A percentile compares a stretch with the other conserved stretches of the same genome.
Conservation (phyloP, 1,284 basidiomycete genomes). For the Coniferiporia weirii region DNA sequence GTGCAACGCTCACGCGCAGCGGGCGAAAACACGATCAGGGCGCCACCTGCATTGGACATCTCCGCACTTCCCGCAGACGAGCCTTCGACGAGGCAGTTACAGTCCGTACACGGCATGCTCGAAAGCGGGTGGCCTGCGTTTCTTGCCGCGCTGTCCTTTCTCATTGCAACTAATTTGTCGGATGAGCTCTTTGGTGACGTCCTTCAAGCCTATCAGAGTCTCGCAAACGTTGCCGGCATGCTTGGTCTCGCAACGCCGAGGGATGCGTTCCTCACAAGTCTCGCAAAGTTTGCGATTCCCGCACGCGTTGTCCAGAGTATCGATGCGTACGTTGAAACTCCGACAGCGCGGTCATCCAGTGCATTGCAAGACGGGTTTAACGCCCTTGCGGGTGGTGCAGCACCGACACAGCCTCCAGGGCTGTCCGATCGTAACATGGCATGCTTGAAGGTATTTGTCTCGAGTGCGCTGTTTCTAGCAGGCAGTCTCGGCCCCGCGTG, state of each 20-base stretch:
- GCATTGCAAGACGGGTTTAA: constrained; percentile 69
- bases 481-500: constrained; percentile 84
- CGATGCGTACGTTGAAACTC: constrained; percentile 59
- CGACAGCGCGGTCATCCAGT: constrained; percentile 59
- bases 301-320: constrained; percentile 81
- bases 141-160: constrained; percentile 83
- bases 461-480: constrained; percentile 77
- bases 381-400: constrained; percentile 26
- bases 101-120: constrained; percentile 70
- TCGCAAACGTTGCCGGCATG: constrained; percentile 88
- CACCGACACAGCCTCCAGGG: constrained; percentile 50
- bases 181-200: constrained; percentile 86
- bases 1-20: constrained; percentile 60
- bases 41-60: constrained; percentile 71
- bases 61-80: constrained; percentile 54
- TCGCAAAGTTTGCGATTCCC: constrained; percentile 87
- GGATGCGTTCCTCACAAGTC: constrained; percentile 87
- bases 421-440: constrained; percentile 88
- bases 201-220: constrained; percentile 74
- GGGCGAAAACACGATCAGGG: constrained; percentile 61
- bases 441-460: constrained; percentile 80
- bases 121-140: constrained; percentile 86
- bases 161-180: constrained; percentile 84
- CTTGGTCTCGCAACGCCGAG: constrained; percentile 80
- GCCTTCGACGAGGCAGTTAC: constrained; percentile 48